Percentiles rank a stretch among this genome's conserved stretches.
These are phyloP conservation scores for Calocybe cyanea DNA, from an alignment of 768 basidiomycete species.

Conservation along the genomic window DNA sequence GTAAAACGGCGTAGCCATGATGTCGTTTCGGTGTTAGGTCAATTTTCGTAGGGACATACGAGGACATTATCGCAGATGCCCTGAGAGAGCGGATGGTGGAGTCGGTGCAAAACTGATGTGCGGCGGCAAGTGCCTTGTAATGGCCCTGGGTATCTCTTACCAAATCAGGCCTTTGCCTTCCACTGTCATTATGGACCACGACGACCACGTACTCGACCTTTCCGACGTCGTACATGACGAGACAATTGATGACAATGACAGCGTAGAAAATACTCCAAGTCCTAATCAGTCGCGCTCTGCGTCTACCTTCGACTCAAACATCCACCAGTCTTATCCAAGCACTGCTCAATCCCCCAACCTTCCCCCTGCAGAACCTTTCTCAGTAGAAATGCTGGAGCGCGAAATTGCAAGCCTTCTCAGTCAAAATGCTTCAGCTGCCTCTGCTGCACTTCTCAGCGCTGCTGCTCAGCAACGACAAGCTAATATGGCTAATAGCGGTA, in stretches of 20 bases:
- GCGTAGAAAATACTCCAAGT: slow-evolving; percentile 25
- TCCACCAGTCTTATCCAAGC: slow-evolving; percentile 32
- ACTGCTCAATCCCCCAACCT: slow-evolving; percentile 32
- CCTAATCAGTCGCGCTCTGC: slow-evolving; percentile 25
- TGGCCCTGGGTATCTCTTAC: slow-evolving; percentile 18
- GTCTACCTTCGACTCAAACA: slow-evolving; percentile 30
- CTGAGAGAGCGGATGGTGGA: not conserved
- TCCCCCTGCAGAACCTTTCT: slow-evolving; percentile 45
- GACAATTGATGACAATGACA: slow-evolving; percentile 57
- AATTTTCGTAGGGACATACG: slow-evolving; percentile 44
- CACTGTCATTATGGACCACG: slow-evolving; percentile 40
- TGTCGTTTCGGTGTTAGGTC: slow-evolving; percentile 65
- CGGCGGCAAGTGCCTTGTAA: not conserved
- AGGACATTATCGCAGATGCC: slow-evolving; percentile 20
- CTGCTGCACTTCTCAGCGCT: slow-evolving; percentile 58
- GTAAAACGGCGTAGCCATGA: slow-evolving; percentile 76
- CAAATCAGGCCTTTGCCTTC: slow-evolving; percentile 14
- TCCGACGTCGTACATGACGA: slow-evolving; percentile 86
- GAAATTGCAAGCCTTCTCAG: slow-evolving; percentile 73
- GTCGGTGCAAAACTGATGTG: not conserved
- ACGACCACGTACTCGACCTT: slow-evolving; percentile 67
- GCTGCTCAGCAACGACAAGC: slow-evolving; percentile 67
- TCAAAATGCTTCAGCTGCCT: slow-evolving; percentile 70
- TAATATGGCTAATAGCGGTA: slow-evolving; percentile 25
- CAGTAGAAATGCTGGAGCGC: slow-evolving; percentile 72